Conservation (phyloP, 345 rosid species). For the Rhodomyrtus tomentosa region DNA sequence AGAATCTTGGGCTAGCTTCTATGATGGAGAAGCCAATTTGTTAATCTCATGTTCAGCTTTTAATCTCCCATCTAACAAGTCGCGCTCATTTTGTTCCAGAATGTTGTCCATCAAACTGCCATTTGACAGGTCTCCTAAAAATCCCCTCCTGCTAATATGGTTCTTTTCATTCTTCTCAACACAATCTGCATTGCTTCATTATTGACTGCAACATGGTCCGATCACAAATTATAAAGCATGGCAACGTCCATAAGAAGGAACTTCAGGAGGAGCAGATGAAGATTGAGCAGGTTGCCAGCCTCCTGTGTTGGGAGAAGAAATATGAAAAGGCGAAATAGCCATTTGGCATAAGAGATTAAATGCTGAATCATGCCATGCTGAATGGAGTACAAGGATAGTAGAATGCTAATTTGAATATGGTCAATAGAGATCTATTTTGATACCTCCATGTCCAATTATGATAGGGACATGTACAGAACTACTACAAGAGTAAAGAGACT, state of each 20-base stretch:
- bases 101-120: too few species aligned
- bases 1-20: too few species aligned
- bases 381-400: background rate
- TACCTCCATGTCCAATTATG: constrained; percentile 10
- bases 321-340: constrained; percentile 81
- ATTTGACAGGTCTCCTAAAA: too few species aligned
- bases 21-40: too few species aligned
- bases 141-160: too few species aligned
- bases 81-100: too few species aligned
- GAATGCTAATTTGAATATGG: background rate
- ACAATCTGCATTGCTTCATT: too few species aligned
- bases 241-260: constrained; percentile 92
- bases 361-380: constrained; percentile 37
- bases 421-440: constrained; percentile 17
- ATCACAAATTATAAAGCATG: constrained; percentile 86
- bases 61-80: too few species aligned
- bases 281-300: constrained; percentile 77
- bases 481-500: constrained; percentile 19
- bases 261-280: constrained; percentile 82
- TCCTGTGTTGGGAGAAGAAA: constrained; percentile 97
- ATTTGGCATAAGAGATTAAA: constrained; percentile 85
- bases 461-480: constrained; percentile 9
- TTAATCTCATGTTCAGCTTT: too few species aligned
- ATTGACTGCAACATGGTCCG: too few species aligned
- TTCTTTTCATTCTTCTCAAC: too few species aligned